Evolutionary conservation across 495 filamentous ascomycete species (phyloP), one percentile per base, ranked within the genome.

Genomic region (Massariosphaeria phaeospora): DNA sequence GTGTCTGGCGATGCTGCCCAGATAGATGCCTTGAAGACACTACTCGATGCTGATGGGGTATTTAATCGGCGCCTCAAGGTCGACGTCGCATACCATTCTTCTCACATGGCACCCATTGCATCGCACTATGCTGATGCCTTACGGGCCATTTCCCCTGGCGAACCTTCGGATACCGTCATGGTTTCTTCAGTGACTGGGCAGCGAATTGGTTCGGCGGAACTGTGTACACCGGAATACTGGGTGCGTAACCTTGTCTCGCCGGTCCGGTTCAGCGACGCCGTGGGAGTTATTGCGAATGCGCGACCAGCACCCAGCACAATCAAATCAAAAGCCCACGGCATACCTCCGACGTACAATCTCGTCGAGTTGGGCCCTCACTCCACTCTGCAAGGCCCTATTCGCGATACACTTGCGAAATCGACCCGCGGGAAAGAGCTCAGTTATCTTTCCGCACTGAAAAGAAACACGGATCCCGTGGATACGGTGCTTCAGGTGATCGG

Each of bases 181-280:
- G 27, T 48, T n/a, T 48, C 45, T 4, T 34, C 27, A 8, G 45
- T 48, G 4, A 48, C 45, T 12, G 45, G 45, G 1, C 1, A 48
- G 20, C 4, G 3, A 11, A 36, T 48, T 27, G 1, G n/a, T 3
- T 2, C 17, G 3, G 29, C 5, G 2, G 31, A 33, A 11, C 18
- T 48, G 2, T 48, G 45, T 15, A 36, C 3, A 3, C 15, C 26
- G 1, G 45, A 33, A 8, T 51, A 51, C 17, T 51, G 48, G 48
- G 36, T 40, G 6, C 33, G 31, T 12, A 51, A 51, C 20, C 13
- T 51, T 6, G 21, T 51, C 10, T 51, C 48, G 18, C 31, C 31
- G 4, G 48, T 84, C 6, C 63, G 77, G 13, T 83, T 83, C 55
- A 65, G 64, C 15, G 69, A 81, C 25, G 81, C 80, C 10, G 46